A percentile compares a stretch with the other conserved stretches of the same genome.
Evolutionary conservation across 139 green algal species (phyloP).

Genomic region (Haematococcus sp.): DNA sequence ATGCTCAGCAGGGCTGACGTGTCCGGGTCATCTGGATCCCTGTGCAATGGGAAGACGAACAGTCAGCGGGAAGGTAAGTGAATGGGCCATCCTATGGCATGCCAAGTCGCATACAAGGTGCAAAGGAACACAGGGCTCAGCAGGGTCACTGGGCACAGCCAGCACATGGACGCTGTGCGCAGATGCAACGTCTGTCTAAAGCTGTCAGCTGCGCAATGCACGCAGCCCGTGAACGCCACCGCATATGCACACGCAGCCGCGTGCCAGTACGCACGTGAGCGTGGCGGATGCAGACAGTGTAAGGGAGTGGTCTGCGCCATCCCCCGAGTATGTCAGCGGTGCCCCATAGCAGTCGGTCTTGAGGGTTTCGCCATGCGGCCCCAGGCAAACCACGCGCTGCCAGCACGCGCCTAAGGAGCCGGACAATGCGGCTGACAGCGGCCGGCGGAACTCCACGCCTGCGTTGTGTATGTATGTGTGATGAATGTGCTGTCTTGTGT

Average conservation of each 20-base stretch:
- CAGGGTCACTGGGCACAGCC: too few species aligned
- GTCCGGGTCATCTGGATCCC: not conserved
- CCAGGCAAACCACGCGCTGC: conserved; percentile 72
- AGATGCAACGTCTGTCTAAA: too few species aligned
- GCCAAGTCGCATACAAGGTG: too few species aligned
- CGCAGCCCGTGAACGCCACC: too few species aligned
- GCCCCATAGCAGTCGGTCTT: conserved; percentile 75
- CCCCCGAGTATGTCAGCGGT: conserved; percentile 78
- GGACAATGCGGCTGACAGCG: conserved; percentile 63
- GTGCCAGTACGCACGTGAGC: not conserved
- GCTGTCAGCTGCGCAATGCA: not conserved
- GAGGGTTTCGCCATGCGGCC: conserved; percentile 61
- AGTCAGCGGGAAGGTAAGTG: not conserved
- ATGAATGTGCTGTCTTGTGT: too few species aligned
- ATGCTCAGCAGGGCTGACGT: conserved; percentile 10
- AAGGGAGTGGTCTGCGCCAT: too few species aligned
- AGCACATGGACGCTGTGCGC: too few species aligned
- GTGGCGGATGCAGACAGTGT: not conserved
- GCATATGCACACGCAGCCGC: too few species aligned
- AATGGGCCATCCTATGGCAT: too few species aligned
- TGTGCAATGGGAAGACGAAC: not conserved
- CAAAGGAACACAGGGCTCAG: too few species aligned
- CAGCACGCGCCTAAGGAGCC: conserved; percentile 59
- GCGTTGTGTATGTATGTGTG: too few species aligned
- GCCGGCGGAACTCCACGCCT: conserved; percentile 74